Evolutionary conservation across 2,329 filamentous ascomycete species (phyloP), one percentile per base, ranked within the genome.

Genomic region (Podosphaera fusca): DNA sequence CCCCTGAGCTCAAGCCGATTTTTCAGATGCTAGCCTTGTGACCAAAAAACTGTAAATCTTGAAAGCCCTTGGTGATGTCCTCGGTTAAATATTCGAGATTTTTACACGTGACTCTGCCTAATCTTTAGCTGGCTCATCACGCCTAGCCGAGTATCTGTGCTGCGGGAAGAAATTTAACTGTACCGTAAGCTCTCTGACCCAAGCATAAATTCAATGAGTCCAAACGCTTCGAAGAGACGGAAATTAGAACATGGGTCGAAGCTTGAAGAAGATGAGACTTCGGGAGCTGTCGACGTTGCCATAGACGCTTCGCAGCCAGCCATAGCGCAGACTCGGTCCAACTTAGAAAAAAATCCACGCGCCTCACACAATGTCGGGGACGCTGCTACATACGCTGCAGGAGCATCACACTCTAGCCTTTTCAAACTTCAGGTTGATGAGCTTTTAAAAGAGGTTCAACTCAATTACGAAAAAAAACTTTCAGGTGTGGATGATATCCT

Each of bases 401-500:
- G 65, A 14, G 29, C 75, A n/a, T 82, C 77, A 71, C 81, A 81
- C 64, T 81, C 79, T 49, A 81, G 74, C 65, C 70, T 82, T 58
- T 83, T 85, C 70, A 82, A 82, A 65, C 68, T 84, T 8, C 81
- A 85, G 65, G 72, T 82, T 38, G 78, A 84, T 60, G 79, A 83
- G 62, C 70, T 85, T 58, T 67, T 84, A 55, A 67, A 70, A 5
- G 75, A 80, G 61, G 70, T 80, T 55, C 73, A 74, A 62, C 76
- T 75, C 38, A 75, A 77, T 59, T 78, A 81, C 61, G 76, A 76
- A 36, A 78, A 75, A 64, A 75, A 74, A 60, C 70, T 78, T 59
- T 71, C 68, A 9, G 69, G 72, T 14, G 72, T 77, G 14, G 76
- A 82, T 60, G 70, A 74, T 55, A 69, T 71, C 33, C 69, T 82